Conservation (phyloP, 257 asterid genomes). For the Linaria vulgaris region DNA sequence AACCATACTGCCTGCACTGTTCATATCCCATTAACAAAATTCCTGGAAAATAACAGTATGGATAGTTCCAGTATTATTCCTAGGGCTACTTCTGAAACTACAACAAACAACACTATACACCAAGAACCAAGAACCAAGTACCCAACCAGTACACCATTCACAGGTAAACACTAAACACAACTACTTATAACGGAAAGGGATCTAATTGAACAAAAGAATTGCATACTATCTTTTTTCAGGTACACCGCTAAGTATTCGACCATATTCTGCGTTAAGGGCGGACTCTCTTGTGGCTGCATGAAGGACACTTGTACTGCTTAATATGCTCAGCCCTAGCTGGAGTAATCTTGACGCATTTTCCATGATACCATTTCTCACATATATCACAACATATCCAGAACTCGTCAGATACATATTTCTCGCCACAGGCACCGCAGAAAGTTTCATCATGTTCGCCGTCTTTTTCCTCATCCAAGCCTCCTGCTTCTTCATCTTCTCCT, state of each 20-base stretch:
- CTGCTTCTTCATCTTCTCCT: constrained; percentile 62
- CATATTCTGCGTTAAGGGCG: constrained; percentile 32
- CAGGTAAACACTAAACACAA: too few species aligned
- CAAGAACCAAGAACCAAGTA: too few species aligned
- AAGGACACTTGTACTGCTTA: constrained; percentile 83
- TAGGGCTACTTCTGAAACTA: too few species aligned
- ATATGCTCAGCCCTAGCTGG: constrained; percentile 73
- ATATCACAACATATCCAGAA: constrained; percentile 86
- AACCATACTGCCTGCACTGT: not conserved
- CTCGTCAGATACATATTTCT: constrained; percentile 55
- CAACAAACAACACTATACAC: too few species aligned
- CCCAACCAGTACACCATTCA: too few species aligned
- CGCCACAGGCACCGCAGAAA: constrained; percentile 65
- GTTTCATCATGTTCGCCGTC: constrained; percentile 72
- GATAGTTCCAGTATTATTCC: too few species aligned
- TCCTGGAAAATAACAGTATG: too few species aligned
- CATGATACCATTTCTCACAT: constrained; percentile 88
- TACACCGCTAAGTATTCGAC: not conserved
- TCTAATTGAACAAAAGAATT: too few species aligned
- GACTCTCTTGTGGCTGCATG: constrained; percentile 70
- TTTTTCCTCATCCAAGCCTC: constrained; percentile 47
- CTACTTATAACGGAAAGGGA: too few species aligned
- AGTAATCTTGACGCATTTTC: constrained; percentile 84
- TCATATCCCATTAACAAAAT: too few species aligned
- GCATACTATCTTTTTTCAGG: too few species aligned